Evolutionary conservation across 352 stramenopile species (phyloP).

Genomic region (Aphanomyces euteiches): DNA sequence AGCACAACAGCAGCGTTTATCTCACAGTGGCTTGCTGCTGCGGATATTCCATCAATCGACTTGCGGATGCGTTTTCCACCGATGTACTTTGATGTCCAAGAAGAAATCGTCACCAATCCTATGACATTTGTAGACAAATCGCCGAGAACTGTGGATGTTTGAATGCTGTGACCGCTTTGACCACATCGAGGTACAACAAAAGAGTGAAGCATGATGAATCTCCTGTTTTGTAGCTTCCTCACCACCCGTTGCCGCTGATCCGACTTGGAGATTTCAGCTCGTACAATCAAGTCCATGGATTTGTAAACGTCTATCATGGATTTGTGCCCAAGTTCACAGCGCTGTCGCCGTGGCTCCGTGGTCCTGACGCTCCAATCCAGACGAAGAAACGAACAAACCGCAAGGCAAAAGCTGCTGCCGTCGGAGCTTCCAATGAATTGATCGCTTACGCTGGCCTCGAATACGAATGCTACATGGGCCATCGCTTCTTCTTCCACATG

Average conservation of each 20-base stretch:
- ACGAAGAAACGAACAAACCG: neutral
- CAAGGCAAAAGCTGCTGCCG: neutral
- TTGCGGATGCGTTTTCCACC: constrained; percentile 11
- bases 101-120: neutral
- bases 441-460: constrained; percentile 14
- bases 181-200: neutral
- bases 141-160: neutral
- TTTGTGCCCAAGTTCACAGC: constrained; percentile 18
- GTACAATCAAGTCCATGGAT: constrained; percentile 6
- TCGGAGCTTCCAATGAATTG: neutral
- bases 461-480: constrained; percentile 12
- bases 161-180: neutral
- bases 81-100: neutral
- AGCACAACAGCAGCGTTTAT: constrained; percentile 4
- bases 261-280: neutral
- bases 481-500: constrained; percentile 18
- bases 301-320: neutral
- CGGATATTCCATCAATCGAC: neutral
- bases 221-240: too few relatives aligned
- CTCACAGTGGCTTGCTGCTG: neutral
- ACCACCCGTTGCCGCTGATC: neutral
- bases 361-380: neutral
- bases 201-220: neutral
- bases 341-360: constrained; percentile 8
- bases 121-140: neutral